These are phyloP conservation scores for Nothophaeocryptopus gaeumannii DNA, from an alignment of 2,329 filamentous ascomycete species.

Conservation along the genomic window DNA sequence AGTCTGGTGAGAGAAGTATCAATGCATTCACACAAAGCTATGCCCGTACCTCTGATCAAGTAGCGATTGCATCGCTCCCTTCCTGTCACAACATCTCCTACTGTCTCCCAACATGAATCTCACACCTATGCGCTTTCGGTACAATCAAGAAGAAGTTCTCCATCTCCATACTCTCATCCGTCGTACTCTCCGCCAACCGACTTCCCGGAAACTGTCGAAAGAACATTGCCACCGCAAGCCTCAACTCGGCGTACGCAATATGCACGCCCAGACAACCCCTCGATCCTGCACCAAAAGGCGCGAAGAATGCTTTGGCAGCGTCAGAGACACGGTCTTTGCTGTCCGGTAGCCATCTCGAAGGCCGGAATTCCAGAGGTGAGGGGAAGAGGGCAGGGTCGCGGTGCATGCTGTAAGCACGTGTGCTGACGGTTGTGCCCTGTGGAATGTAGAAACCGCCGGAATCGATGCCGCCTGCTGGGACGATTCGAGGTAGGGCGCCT, in stretches of 20 bases:
- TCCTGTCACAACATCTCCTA: too few species aligned
- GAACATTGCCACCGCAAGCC: slow-evolving; percentile 29
- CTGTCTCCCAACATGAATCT: slow-evolving; percentile 20
- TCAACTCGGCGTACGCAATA: slow-evolving; percentile 33
- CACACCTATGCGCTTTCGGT: slow-evolving; percentile 30
- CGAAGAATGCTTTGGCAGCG: slow-evolving; percentile 25
- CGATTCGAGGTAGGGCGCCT: slow-evolving; percentile 28
- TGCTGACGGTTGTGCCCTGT: slow-evolving; percentile 25
- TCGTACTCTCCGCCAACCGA: slow-evolving; percentile 24
- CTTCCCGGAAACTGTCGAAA: slow-evolving; percentile 26
- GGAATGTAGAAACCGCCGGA: slow-evolving; percentile 27
- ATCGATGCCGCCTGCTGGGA: slow-evolving; percentile 26
- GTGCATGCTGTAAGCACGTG: slow-evolving; percentile 31
- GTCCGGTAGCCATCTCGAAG: slow-evolving; percentile 22
- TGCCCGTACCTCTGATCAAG: too few species aligned
- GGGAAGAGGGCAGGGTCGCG: slow-evolving; percentile 26
- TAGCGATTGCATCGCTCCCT: too few species aligned
- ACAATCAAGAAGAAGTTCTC: slow-evolving; percentile 35
- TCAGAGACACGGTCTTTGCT: slow-evolving; percentile 13
- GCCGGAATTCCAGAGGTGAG: slow-evolving; percentile 29
- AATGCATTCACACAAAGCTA: too few species aligned
- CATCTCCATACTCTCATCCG: slow-evolving; percentile 29
- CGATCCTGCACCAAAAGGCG: slow-evolving; percentile 32
- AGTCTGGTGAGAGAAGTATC: too few species aligned
- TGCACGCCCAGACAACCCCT: slow-evolving; percentile 32